These are phyloP conservation scores for Blastobotrys terrestris DNA, from an alignment of 805 yeast genomes.

Conservation along the genomic window DNA sequence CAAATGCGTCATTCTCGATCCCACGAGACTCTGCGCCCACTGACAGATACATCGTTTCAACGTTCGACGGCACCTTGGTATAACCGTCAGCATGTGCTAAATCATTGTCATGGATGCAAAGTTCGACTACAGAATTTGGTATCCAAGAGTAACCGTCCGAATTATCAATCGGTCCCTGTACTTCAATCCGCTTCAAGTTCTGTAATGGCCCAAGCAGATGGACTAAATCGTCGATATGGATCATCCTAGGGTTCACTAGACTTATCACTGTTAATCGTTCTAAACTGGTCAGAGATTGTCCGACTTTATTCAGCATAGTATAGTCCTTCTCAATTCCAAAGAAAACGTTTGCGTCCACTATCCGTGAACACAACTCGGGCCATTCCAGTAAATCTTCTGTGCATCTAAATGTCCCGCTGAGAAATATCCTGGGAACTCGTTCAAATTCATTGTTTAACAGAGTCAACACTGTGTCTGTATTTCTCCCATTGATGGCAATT, in stretches of 20 bases:
- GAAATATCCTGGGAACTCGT: not conserved
- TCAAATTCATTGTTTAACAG: not conserved
- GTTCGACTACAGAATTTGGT: not conserved
- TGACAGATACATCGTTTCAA: not conserved
- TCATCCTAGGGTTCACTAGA: not conserved
- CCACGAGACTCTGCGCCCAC: not conserved
- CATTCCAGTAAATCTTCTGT: not conserved
- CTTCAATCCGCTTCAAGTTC: not conserved
- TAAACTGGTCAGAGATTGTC: not conserved
- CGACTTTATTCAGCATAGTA: not conserved
- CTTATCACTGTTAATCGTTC: not conserved
- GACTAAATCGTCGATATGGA: not conserved
- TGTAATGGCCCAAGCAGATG: not conserved
- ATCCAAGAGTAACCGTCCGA: not conserved
- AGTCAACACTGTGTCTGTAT: not conserved
- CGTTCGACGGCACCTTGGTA: not conserved
- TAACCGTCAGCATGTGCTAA: not conserved
- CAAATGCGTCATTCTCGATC: not conserved
- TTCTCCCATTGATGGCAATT: not conserved
- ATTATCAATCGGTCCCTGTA: not conserved
- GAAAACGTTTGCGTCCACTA: not conserved
- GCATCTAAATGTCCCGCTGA: not conserved
- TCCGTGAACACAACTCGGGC: not conserved
- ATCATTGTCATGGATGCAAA: not conserved
- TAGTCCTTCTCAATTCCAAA: not conserved